Conservation (phyloP, 306 rosid species). For the Cajanus cajan region DNA sequence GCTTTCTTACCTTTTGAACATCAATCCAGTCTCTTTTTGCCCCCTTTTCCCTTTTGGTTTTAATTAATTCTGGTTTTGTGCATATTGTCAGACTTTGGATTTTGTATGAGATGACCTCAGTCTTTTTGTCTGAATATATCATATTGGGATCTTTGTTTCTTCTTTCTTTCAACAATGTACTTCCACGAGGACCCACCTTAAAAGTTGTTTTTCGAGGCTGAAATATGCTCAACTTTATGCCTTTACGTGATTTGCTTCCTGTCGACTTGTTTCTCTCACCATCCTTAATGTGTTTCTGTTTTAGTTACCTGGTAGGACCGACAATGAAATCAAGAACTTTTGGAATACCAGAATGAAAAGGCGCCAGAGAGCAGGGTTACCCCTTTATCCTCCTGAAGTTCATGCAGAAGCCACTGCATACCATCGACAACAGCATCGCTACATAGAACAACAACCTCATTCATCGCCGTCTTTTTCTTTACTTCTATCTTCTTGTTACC, state of each 20-base stretch:
- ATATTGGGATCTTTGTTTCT: background rate
- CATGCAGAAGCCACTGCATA: constrained; percentile 44
- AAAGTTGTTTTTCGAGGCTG: background rate
- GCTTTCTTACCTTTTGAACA: constrained; percentile 8
- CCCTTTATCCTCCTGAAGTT: constrained; percentile 60
- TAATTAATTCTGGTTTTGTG: constrained; percentile 1
- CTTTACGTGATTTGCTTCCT: background rate
- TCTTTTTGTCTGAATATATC: constrained; percentile 28
- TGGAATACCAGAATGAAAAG: constrained; percentile 90
- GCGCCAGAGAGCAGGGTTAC: constrained; percentile 70
- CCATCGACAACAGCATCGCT: constrained; percentile 26
- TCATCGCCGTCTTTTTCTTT: constrained; percentile 44
- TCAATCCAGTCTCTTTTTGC: constrained; percentile 1
- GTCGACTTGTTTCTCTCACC: background rate
- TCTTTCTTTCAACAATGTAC: background rate
- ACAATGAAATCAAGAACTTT: constrained; percentile 86
- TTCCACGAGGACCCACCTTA: constrained; percentile 36
- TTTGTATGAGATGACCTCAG: constrained; percentile 28
- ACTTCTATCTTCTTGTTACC: constrained; percentile 37
- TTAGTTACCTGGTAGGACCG: constrained; percentile 89
- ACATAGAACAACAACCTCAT: background rate
- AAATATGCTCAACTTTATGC: background rate
- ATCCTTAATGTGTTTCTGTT: background rate
- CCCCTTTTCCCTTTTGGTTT: background rate
- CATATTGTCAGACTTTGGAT: background rate